Conservation (phyloP, 768 basidiomycete genomes). For the Tephrocybe sp. region DNA sequence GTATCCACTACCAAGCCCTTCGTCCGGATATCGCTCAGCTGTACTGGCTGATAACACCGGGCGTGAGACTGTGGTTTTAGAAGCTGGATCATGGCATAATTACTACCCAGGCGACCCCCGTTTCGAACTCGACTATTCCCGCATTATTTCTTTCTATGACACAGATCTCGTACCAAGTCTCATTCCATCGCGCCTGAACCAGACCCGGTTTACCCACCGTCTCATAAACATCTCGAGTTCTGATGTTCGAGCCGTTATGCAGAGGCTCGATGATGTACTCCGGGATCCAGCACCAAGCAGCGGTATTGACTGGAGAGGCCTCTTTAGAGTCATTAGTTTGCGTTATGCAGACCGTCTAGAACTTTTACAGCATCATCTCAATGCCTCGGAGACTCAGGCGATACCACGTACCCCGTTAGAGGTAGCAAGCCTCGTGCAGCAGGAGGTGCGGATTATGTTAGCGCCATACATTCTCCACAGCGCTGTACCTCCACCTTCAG, state of each 20-base stretch:
- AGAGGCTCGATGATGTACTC: constrained; percentile 17
- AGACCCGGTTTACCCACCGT: constrained; percentile 23
- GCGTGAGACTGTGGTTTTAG: constrained; percentile 5
- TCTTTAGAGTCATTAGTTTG: constrained; percentile 27
- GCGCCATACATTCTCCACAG: constrained; percentile 8
- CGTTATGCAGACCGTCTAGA: constrained; percentile 34
- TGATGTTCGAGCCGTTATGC: constrained; percentile 17
- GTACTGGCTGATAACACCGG: background rate
- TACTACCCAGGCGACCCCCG: constrained; percentile 33
- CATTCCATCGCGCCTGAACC: constrained; percentile 17
- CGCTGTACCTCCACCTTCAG: constrained; percentile 3
- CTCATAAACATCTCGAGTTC: constrained; percentile 20
- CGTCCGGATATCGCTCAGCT: no score
- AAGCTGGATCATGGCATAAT: constrained; percentile 32
- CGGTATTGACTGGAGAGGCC: constrained; percentile 32
- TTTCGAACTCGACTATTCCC: constrained; percentile 29
- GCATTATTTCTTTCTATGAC: constrained; percentile 36
- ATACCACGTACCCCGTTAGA: background rate
- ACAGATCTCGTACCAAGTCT: constrained; percentile 26
- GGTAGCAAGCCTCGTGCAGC: background rate
- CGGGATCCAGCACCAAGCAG: constrained; percentile 17
- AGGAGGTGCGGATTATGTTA: background rate
- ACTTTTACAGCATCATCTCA: constrained; percentile 20
- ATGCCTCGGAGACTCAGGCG: background rate
- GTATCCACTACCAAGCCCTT: background rate